These are phyloP conservation scores for Phaeosphaeria sp. DNA, from an alignment of 2,329 filamentous ascomycete genomes.

Conservation along the genomic window DNA sequence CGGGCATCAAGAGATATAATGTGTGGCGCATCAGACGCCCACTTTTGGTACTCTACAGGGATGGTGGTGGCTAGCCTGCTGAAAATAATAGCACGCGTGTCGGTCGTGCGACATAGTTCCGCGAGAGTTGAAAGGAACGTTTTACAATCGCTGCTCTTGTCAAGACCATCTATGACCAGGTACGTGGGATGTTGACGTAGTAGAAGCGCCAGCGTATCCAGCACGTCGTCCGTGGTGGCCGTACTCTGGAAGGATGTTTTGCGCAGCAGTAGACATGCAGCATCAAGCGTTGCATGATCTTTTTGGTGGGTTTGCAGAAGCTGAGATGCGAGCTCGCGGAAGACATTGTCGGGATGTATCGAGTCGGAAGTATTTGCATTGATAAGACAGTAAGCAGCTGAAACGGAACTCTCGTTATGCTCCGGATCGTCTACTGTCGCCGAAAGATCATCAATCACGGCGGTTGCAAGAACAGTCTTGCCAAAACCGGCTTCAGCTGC, in stretches of 20 bases:
- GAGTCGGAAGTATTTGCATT: conserved; percentile 20
- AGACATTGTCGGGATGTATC: conserved; percentile 26
- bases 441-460: conserved; percentile 31
- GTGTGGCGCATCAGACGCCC: conserved; percentile 35
- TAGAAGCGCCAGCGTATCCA: conserved; percentile 31
- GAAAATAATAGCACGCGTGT: conserved; percentile 33
- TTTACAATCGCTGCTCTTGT: conserved; percentile 31
- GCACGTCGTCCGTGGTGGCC: conserved; percentile 36
- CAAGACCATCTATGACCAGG: conserved; percentile 38
- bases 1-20: conserved; percentile 24
- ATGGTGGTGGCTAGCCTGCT: conserved; percentile 33
- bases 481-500: conserved; percentile 39
- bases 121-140: conserved; percentile 27
- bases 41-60: conserved; percentile 37
- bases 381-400: conserved; percentile 35
- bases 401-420: conserved; percentile 29
- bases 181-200: conserved; percentile 41
- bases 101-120: conserved; percentile 31
- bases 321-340: conserved; percentile 33
- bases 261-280: conserved; percentile 34
- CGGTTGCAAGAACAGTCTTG: conserved; percentile 34
- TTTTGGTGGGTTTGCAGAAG: conserved; percentile 33
- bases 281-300: conserved; percentile 32
- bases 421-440: conserved; percentile 28
- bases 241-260: conserved; percentile 29